Evolutionary conservation across 305 asterid genomes (phyloP), one percentile per base, ranked within the genome.

Genomic region (Euphrasia arctica): DNA sequence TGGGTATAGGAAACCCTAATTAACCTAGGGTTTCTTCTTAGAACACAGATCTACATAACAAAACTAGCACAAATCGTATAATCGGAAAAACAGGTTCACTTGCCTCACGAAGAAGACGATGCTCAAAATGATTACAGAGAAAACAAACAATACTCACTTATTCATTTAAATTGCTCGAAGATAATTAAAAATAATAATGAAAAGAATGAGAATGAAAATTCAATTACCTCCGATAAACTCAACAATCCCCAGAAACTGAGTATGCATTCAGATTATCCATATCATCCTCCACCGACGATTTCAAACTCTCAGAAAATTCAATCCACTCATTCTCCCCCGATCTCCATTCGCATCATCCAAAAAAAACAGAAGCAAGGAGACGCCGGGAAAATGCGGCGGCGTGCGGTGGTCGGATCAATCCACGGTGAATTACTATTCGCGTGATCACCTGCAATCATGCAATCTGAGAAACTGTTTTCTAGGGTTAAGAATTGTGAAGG

Each of bases 361-460:
- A 59, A 65, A 59, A 39, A 60, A 59, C 27, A 3, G 72, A 66
- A 43, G 63, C 64, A 58, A n/a, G 29, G 25, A 9, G 45, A 29
- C 60, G 63, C 72, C 74, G 69, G 63, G 45, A 64, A 67, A 74
- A 68, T 62, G 71, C 69, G 42, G 64, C 67, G 65, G 45, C 69
- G 68, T 42, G 73, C 72, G 72, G 74, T 66, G 71, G 60, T 66
- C 74, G 69, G 76, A 72, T 69, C 64, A 68, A 74, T 8, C 69
- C 49, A 47, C 34, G 56, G 73, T 75, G 63, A 11, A 71, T 67
- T 45, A 52, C 45, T 2, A 60, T 71, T 66, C 60, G 66, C 7
- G 2, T 50, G 79, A 78, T 74, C 70, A 64, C 25, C 54, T 8
- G 45, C 12, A 39, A 43, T 50, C 64, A 49, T 25, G 58, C 39